These are phyloP conservation scores for Lasiodiplodia theobromae DNA, from an alignment of 2,329 filamentous ascomycete genomes.

Conservation along the genomic window DNA sequence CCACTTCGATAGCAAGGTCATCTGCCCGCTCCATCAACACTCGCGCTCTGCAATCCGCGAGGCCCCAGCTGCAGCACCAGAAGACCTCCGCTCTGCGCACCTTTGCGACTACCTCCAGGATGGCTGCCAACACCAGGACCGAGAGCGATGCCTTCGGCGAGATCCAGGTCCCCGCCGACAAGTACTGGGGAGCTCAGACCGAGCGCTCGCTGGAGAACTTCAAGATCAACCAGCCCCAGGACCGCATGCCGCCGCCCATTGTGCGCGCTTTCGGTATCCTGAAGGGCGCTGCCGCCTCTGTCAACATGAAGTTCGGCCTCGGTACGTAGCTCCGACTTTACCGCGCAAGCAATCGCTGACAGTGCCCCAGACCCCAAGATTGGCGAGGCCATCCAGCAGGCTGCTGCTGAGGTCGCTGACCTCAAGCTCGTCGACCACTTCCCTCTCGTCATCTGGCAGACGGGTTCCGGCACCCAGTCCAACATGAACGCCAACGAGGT, in stretches of 20 bases:
- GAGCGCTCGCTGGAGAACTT: slow-evolving; percentile 97
- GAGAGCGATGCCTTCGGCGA: slow-evolving; percentile 99
- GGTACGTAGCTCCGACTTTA: slow-evolving; percentile 56
- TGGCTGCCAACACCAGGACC: slow-evolving; percentile 67
- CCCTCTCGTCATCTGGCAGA: slow-evolving; percentile 99
- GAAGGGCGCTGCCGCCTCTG: slow-evolving; percentile 93
- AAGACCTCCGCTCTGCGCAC: slow-evolving; percentile 34
- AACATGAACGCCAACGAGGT: slow-evolving; percentile 99
- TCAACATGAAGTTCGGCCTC: slow-evolving; percentile 94
- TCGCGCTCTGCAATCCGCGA: slow-evolving; percentile 15
- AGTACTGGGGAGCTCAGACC: slow-evolving; percentile 98
- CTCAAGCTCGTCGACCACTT: slow-evolving; percentile 97
- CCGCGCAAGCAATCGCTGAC: slow-evolving; percentile 30
- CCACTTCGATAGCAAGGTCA: slow-evolving; percentile 27
- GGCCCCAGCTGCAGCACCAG: slow-evolving; percentile 10
- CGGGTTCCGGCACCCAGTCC: slow-evolving; percentile 96
- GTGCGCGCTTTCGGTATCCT: slow-evolving; percentile 94
- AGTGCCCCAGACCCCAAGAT: slow-evolving; percentile 75
- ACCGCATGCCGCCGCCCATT: slow-evolving; percentile 95
- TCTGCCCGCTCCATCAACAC: slow-evolving; percentile 27
- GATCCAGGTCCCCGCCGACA: slow-evolving; percentile 88
- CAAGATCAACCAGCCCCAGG: slow-evolving; percentile 98
- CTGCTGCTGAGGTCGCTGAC: slow-evolving; percentile 89
- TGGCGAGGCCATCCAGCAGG: slow-evolving; percentile 90
- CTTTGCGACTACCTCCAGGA: slow-evolving; percentile 43